These are phyloP conservation scores for Carex kokanica DNA, from an alignment of 176 grass and related monocot genomes.

Conservation along the genomic window DNA sequence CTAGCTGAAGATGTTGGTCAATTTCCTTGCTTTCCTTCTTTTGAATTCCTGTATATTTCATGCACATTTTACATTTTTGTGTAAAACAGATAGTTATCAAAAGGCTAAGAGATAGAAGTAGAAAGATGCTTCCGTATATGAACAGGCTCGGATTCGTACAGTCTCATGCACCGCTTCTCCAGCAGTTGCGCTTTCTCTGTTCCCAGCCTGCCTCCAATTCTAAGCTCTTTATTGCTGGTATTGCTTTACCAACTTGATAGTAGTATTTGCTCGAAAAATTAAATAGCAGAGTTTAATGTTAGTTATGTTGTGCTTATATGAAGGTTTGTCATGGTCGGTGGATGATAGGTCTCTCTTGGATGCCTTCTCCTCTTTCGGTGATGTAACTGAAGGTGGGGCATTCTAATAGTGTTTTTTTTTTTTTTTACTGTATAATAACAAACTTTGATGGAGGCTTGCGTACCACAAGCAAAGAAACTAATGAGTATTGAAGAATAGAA, in stretches of 20 bases:
- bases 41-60: background rate
- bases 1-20: background rate
- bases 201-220: slow-evolving; percentile 45
- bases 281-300: background rate
- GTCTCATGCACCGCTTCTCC: background rate
- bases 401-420: background rate
- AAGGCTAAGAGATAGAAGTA: background rate
- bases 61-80: background rate
- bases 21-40: background rate
- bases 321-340: slow-evolving; percentile 70
- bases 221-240: slow-evolving; percentile 79
- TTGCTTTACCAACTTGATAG: background rate
- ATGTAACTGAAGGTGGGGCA: slow-evolving; percentile 64
- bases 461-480: background rate
- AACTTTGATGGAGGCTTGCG: background rate
- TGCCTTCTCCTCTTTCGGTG: slow-evolving; percentile 75
- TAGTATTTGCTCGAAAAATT: background rate
- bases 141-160: background rate
- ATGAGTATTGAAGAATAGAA: background rate
- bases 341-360: slow-evolving; percentile 83
- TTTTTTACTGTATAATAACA: background rate
- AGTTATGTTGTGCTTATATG: background rate
- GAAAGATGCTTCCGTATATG: background rate
- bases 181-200: slow-evolving; percentile 12
- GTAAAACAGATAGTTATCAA: background rate